Conservation (phyloP, 768 basidiomycete genomes). For the Phaffia australis region DNA sequence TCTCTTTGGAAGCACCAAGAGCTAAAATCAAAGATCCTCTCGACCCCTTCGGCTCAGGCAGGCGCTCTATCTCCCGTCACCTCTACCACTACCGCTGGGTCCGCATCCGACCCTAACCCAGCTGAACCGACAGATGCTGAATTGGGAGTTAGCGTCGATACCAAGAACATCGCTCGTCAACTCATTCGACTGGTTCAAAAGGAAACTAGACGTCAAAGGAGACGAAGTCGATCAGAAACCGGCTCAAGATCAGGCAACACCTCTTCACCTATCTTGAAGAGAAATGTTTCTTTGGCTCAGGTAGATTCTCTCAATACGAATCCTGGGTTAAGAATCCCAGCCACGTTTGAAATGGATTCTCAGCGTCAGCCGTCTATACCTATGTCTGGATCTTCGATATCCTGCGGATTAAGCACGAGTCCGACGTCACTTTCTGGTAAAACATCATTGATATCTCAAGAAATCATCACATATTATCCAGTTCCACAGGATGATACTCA, state of each 20-base stretch:
- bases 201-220: conserved; percentile 11
- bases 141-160: conserved; percentile 52
- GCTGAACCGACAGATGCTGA: conserved; percentile 39
- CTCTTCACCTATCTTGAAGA: neutral
- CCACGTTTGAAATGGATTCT: neutral
- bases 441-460: conserved; percentile 9
- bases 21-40: conserved; percentile 31
- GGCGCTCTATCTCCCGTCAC: neutral
- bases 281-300: neutral
- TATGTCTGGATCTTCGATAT: neutral
- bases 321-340: neutral
- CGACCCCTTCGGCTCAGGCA: neutral
- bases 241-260: neutral
- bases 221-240: neutral
- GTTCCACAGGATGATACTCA: conserved; percentile 59
- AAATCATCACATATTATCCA: conserved; percentile 48
- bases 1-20: conserved; percentile 57
- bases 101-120: neutral
- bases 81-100: neutral
- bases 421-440: too few species aligned
- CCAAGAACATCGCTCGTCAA: conserved; percentile 45
- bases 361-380: conserved; percentile 3
- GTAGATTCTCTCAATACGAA: neutral
- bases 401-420: too few species aligned
- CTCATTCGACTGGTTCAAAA: neutral